Evolutionary conservation across 495 filamentous ascomycete species (phyloP).

Genomic region (Tetracladium marchalianum): DNA sequence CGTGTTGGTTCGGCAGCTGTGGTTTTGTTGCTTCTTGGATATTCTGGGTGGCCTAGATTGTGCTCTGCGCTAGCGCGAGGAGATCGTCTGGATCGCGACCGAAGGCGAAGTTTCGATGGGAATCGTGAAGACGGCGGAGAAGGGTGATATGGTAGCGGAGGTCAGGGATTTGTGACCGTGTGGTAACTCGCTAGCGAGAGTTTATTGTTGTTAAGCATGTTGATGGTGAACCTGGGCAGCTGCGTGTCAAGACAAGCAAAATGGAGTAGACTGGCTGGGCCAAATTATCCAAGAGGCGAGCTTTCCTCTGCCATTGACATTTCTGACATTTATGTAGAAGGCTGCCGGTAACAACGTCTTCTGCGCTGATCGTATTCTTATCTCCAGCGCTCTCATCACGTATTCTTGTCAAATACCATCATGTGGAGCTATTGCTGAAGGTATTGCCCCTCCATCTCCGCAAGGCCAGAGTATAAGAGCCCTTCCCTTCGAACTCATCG

Average conservation of each 20-base stretch:
- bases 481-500: no score
- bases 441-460: no score
- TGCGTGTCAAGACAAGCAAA: not conserved
- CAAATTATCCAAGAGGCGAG: constrained; percentile 71
- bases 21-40: constrained; percentile 16
- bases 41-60: constrained; percentile 67
- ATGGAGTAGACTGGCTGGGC: constrained; percentile 47
- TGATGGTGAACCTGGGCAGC: constrained; percentile 50
- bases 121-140: constrained; percentile 72
- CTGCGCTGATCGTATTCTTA: constrained; percentile 73
- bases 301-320: constrained; percentile 82
- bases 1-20: constrained; percentile 16
- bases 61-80: constrained; percentile 66
- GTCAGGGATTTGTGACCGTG: constrained; percentile 49
- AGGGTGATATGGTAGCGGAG: constrained; percentile 56
- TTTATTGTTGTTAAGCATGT: constrained; percentile 74
- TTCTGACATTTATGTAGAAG: constrained; percentile 78
- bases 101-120: constrained; percentile 83
- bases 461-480: no score
- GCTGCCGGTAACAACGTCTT: constrained; percentile 66
- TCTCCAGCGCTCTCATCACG: constrained; percentile 81
- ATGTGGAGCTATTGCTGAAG: constrained; percentile 65
- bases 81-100: constrained; percentile 92
- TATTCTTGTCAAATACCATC: constrained; percentile 88
- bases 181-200: constrained; percentile 71